Base-by-base conservation (phyloP, 169 alveolate species). In the Plasmodium falciparum region DNA sequence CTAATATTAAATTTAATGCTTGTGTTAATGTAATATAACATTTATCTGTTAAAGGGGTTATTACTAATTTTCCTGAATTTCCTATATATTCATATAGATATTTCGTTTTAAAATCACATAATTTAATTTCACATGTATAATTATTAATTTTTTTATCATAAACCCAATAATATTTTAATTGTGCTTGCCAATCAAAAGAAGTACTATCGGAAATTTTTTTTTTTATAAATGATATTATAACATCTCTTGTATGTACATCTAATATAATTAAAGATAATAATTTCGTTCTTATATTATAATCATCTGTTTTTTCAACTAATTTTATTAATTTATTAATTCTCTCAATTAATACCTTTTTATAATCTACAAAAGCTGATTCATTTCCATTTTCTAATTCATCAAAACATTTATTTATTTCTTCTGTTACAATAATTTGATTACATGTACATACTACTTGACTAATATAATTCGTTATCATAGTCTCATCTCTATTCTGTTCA, bases 181-280 rank as follows among this genome's bases (percentile, higher is more conserved):
- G 98, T 59, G 98, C 97, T 92, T 97, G 97, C 99, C 99, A 98
- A 29, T 97, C 98, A 75, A 97, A 97, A 63, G 97, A 95, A 73
- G 96, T 93, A 43, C 96, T 88, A 88, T 96, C 98, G 43, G 95
- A 91, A 11, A 96, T 93, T 83, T 97, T 96, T 92, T 96, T 97
- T 20, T 95, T 88, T 75, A 97, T 97, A 90, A 98, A 97, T 49
- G 96, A 95, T 69, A 97, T 98, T 8, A 97, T 99, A n/a, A 97
- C 98, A 90, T 97, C 99, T 65, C 99, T 94, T 17, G 98, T 98
- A 88, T 98, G 99, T 86, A 97, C 99, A 92, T 98, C 99, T 93
- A 98, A 93, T 26, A 99, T 98, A 83, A 98, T 98, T 91, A 98
- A 95, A 22, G 99, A 97, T 88, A 98, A 96, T 88, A 98, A 95